These are phyloP conservation scores for Colletotrichum somersetense DNA, from an alignment of 2,329 filamentous ascomycete genomes.

Conservation along the genomic window DNA sequence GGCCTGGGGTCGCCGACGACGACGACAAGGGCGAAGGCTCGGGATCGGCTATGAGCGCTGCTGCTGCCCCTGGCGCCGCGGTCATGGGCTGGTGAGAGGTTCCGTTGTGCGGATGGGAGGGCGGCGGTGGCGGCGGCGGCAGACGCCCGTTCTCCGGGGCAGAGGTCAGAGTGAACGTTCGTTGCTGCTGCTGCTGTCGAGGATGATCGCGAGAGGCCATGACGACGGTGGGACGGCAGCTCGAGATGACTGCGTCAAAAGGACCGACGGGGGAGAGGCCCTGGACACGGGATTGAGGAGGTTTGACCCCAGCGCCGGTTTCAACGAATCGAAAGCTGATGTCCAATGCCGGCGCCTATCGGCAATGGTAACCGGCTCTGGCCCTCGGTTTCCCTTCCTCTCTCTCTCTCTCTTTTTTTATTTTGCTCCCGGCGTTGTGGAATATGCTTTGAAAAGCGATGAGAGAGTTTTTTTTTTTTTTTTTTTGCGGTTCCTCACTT, in stretches of 20 bases:
- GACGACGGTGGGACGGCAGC: neutral
- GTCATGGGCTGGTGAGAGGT: neutral
- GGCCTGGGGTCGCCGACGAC: slow-evolving; percentile 4
- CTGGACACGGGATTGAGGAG: neutral
- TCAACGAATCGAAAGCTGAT: neutral
- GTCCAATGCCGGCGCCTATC: slow-evolving; percentile 1
- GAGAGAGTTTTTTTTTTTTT: neutral
- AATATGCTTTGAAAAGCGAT: neutral
- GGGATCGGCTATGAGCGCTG: neutral
- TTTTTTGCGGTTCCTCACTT: neutral
- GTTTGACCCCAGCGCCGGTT: neutral
- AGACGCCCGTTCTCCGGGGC: slow-evolving; percentile 30
- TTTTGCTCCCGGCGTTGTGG: neutral
- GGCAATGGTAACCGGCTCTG: neutral
- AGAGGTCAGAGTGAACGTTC: slow-evolving; percentile 29
- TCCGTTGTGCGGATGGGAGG: neutral
- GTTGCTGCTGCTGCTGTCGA: slow-evolving; percentile 6
- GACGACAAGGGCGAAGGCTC: slow-evolving; percentile 17
- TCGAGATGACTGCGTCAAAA: neutral
- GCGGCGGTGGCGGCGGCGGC: slow-evolving; percentile 11
- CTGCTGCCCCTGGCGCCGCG: neutral
- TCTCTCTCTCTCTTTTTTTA: neutral
- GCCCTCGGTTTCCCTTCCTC: neutral
- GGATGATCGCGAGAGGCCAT: slow-evolving; percentile 24
- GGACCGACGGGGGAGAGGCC: no score